Conservation (phyloP, 2,329 filamentous ascomycete species). For the Fusarium avenaceum region DNA sequence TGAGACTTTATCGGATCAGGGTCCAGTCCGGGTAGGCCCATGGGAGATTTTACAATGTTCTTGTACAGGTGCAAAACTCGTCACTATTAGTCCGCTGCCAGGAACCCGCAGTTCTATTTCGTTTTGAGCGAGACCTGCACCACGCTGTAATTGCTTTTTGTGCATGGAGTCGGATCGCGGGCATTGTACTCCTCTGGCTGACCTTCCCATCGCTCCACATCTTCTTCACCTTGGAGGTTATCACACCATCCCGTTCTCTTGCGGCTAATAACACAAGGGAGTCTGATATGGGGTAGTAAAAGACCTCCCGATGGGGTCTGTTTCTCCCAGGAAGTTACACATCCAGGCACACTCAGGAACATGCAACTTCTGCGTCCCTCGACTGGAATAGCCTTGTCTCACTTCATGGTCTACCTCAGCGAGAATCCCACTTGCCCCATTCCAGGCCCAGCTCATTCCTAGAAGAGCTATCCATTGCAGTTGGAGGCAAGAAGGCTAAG, state of each 20-base stretch:
- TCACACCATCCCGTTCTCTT: slow-evolving; percentile 11
- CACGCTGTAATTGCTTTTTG: slow-evolving; percentile 36
- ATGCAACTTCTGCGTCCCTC: slow-evolving; percentile 36
- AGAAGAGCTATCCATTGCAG: slow-evolving; percentile 36
- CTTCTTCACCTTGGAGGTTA: slow-evolving; percentile 41
- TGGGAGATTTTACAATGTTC: slow-evolving; percentile 7
- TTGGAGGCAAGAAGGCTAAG: slow-evolving; percentile 42
- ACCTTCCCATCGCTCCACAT: slow-evolving; percentile 34
- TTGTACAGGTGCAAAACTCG: neutral
- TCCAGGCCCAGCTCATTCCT: slow-evolving; percentile 48
- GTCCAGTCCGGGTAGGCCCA: slow-evolving; percentile 16
- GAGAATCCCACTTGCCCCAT: slow-evolving; percentile 47
- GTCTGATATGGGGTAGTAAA: slow-evolving; percentile 26
- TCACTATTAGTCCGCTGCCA: slow-evolving; percentile 26
- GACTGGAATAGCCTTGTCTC: slow-evolving; percentile 39
- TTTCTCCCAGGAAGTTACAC: slow-evolving; percentile 31
- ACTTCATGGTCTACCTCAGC: slow-evolving; percentile 42
- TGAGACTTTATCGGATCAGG: slow-evolving; percentile 36
- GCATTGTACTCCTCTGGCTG: slow-evolving; percentile 20
- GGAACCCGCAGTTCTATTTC: slow-evolving; percentile 36
- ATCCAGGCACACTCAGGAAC: slow-evolving; percentile 40
- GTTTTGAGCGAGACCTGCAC: slow-evolving; percentile 44
- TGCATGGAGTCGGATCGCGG: slow-evolving; percentile 31
- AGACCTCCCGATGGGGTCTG: slow-evolving; percentile 30
- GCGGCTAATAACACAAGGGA: slow-evolving; percentile 28